Evolutionary conservation across 441 rosid genomes (phyloP).

Genomic region (Pelargonium hybrid): DNA sequence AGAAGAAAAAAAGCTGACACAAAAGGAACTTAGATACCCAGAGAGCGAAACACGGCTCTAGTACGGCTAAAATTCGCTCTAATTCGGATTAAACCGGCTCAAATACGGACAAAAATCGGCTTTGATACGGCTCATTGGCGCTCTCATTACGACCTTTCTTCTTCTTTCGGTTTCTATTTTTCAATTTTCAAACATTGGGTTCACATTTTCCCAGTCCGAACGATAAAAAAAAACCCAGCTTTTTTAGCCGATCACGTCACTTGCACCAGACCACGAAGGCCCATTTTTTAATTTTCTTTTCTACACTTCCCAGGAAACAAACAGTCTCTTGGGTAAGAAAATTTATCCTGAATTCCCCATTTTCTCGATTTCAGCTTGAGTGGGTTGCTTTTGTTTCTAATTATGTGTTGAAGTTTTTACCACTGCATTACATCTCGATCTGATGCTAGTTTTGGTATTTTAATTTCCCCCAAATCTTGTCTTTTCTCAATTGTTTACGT

Average conservation of each 20-base stretch:
- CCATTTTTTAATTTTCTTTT: neutral
- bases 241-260: neutral
- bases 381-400: neutral
- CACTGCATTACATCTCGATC: neutral
- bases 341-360: neutral
- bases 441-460: neutral
- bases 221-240: neutral
- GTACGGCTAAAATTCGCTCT: too few species aligned
- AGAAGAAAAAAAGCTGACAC: too few species aligned
- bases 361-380: neutral
- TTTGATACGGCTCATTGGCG: neutral
- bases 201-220: neutral
- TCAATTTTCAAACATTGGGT: neutral
- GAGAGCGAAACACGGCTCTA: too few species aligned
- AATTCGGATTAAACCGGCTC: too few species aligned
- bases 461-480: slow-evolving; percentile 6
- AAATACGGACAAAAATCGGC: neutral
- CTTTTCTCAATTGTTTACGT: neutral
- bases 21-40: too few species aligned
- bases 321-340: slow-evolving; percentile 2
- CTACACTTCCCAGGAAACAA: slow-evolving; percentile 1
- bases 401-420: neutral
- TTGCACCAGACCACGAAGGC: neutral
- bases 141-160: neutral
- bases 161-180: neutral